A percentile compares a stretch with the other conserved stretches of the same genome.
phyloP scores from a whole-genome alignment of 2,329 filamentous ascomycete species.

The Penicillium sp. region DNA sequence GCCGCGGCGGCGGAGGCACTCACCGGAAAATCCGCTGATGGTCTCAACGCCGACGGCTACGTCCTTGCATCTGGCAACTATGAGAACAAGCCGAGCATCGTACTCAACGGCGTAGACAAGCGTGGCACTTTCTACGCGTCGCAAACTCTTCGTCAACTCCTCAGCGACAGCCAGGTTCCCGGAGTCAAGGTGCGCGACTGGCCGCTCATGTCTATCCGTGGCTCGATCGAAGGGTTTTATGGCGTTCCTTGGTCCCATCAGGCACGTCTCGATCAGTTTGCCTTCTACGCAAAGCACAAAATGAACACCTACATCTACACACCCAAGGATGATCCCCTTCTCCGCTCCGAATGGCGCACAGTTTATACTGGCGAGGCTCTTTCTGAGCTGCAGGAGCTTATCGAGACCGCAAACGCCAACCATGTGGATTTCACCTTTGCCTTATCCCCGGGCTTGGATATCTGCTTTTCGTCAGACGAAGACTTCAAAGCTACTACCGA shows the following conservation, averaged over 20 bases:
- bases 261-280: slow-evolving; percentile 24
- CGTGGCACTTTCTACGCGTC: slow-evolving; percentile 1
- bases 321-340: slow-evolving; percentile 25
- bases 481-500: not conserved
- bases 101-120: not conserved
- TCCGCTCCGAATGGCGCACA: slow-evolving; percentile 21
- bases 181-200: slow-evolving; percentile 22
- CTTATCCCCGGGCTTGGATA: not conserved
- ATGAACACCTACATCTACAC: slow-evolving; percentile 28
- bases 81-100: not conserved
- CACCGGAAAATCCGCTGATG: not conserved
- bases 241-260: slow-evolving; percentile 26
- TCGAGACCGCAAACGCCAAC: not conserved
- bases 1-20: not conserved
- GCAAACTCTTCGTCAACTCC: slow-evolving; percentile 1
- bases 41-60: not conserved
- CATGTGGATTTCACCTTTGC: slow-evolving; percentile 1
- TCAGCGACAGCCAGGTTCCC: not conserved
- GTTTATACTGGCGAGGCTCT: slow-evolving; percentile 17
- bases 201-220: slow-evolving; percentile 27
- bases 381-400: not conserved
- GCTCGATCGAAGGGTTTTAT: slow-evolving; percentile 26
- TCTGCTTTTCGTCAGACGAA: not conserved
- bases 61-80: not conserved
- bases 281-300: slow-evolving; percentile 25